A percentile compares a stretch with the other conserved stretches of the same genome.
Evolutionary conservation across 352 stramenopile species (phyloP).

Genomic region (Phytopythium ostracodes): DNA sequence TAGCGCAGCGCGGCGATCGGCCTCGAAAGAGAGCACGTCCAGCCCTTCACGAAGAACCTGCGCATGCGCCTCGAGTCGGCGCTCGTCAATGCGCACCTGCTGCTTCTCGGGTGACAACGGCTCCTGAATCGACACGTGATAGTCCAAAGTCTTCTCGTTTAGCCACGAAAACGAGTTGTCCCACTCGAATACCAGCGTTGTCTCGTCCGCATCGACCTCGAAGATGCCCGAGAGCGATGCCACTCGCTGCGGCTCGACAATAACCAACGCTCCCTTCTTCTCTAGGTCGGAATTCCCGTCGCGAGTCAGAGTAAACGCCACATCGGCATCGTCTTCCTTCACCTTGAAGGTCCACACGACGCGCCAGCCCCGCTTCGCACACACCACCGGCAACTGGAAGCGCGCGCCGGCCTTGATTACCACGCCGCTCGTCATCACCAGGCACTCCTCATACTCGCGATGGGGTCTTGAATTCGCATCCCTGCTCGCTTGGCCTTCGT

Average conservation of each 20-base stretch:
- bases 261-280: conserved; percentile 6
- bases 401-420: conserved; percentile 71
- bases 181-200: conserved; percentile 65
- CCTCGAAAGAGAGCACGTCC: conserved; percentile 31
- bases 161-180: conserved; percentile 86
- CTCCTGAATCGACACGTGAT: conserved; percentile 75
- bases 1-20: conserved; percentile 29
- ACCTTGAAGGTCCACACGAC: conserved; percentile 81
- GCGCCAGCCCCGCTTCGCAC: conserved; percentile 49
- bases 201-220: conserved; percentile 28
- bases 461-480: neutral
- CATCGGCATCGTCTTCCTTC: conserved; percentile 62
- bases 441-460: conserved; percentile 53
- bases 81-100: conserved; percentile 27
- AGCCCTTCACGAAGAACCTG: conserved; percentile 29
- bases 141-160: conserved; percentile 82
- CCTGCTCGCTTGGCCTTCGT: neutral
- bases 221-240: conserved; percentile 50
- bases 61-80: conserved; percentile 15
- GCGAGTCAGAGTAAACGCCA: conserved; percentile 40
- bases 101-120: conserved; percentile 38
- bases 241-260: conserved; percentile 47
- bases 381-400: conserved; percentile 73
- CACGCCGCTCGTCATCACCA: conserved; percentile 72
- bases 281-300: neutral